These are phyloP conservation scores for Blepharisma japonicum DNA, from an alignment of 73 alveolate species.

Conservation along the genomic window DNA sequence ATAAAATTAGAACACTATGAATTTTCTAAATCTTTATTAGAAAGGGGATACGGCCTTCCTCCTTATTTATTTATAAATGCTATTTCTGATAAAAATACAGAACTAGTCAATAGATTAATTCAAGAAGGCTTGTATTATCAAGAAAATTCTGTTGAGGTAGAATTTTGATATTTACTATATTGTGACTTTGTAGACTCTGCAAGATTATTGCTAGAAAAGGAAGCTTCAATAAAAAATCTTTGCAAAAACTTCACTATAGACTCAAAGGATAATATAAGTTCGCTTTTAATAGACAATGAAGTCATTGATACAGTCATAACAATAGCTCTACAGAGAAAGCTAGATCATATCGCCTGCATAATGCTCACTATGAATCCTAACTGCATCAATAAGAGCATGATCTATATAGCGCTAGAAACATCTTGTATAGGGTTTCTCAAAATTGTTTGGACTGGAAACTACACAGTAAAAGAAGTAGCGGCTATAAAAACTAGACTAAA, in stretches of 20 bases:
- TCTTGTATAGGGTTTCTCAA: not conserved
- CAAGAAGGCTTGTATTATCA: too few relatives aligned
- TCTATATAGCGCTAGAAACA: not conserved
- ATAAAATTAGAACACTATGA: too few relatives aligned
- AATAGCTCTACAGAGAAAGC: not conserved
- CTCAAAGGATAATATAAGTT: not conserved
- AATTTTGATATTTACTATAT: not conserved
- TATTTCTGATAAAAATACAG: too few relatives aligned
- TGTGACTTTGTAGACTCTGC: not conserved
- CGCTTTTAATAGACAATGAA: not conserved
- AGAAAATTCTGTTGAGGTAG: not conserved
- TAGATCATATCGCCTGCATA: conserved; percentile 9
- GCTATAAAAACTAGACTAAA: not conserved
- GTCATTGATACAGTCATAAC: not conserved
- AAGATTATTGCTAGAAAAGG: not conserved
- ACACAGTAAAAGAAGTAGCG: not conserved
- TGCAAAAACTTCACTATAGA: not conserved
- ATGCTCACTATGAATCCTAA: not conserved
- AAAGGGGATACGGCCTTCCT: too few relatives aligned
- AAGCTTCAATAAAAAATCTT: not conserved
- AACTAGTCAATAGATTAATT: too few relatives aligned
- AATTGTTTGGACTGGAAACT: conserved; percentile 24
- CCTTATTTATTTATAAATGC: too few relatives aligned
- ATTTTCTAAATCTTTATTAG: too few relatives aligned
- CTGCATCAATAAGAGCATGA: not conserved